Base-by-base conservation (phyloP, 106 monocot species). In the Posidonia australis region DNA sequence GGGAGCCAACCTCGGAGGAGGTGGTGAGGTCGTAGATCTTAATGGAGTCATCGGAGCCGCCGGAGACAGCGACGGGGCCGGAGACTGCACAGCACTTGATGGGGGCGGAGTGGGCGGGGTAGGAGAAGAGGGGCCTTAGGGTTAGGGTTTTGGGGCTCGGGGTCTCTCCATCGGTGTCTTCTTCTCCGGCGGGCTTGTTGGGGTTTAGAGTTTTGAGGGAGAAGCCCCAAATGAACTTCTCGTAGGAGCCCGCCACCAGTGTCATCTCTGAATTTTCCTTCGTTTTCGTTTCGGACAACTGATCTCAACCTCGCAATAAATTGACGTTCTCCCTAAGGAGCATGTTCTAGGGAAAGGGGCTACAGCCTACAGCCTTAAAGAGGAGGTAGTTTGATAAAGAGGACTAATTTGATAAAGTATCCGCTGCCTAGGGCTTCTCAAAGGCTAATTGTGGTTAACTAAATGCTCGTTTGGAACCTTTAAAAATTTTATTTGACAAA, bases 201-300 rank as follows among this genome's bases (percentile, higher is more conserved):
- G 63, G 31, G 27, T 72, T 72, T 74, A 77, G 66, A 78, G 70
- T 76, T 72, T 79, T 83, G 67, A 89, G 70, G 54, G 93, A 84
- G 84, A 84, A 94, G 16, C 93, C 93, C 93, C 93, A 94, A 46
- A 94, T 82, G 68, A 83, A 89, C 51, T 74, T 74, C 79, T 94
- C 93, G 81, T 94, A 94, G 9, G 93, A 94, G 13, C 93, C 93
- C 18, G 93, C 93, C 36, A 94, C 72, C 51, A 94, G 74, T 46
- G 67, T 74, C 93, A 89, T 89, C 44, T 7, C 30, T 19, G 42
- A 41, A n/a, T n/a, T n/a, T n/a, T 25, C 30, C 45, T 44, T 20
- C 36, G 7, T 36, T 36, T 36, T 36, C 7, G 36, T 36, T 36
- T 36, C 7, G 36, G 36, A n/a, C n/a, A n/a, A n/a, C n/a, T n/a